Evolutionary conservation across 306 rosid species (phyloP), one percentile per base, ranked within the genome.

Genomic region (Casuarina glauca): DNA sequence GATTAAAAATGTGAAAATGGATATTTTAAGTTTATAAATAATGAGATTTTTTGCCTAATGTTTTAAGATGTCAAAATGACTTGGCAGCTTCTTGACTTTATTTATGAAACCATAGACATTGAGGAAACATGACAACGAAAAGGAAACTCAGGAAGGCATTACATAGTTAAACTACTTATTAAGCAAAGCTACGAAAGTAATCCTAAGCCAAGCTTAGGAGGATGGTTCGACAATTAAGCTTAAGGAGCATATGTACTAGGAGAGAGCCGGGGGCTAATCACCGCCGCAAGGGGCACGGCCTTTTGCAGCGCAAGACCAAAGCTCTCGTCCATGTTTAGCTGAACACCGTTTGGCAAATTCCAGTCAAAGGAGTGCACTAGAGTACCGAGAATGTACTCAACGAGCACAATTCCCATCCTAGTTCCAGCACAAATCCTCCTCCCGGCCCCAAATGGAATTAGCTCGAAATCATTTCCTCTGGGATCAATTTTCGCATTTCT

Each of bases 401-500:
- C 74, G 0, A 82, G 51, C 54, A 72, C 71, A 50, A 82, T 77
- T 8, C 82, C 88, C 90, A 87, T 87, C 50, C 79, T 83, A 16
- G 82, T 74, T 73, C 90, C 88, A 1, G 60, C 88, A 77, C 90
- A 87, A 12, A 87, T 81, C 67, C 91, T 82, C 35, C 87, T 84
- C 43, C 91, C 91, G 55, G 84, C 88, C 3, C 90, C 88, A 53
- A 84, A 87, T 0, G 90, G 88, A 70, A 87, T 87, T 5, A 87
- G 11, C 86, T 84, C 88, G 46, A 84, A 87, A 44, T 87, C 87
- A 67, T 74, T 75, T 3, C 90, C 90, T 3, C 81, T 75, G 0
- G 86, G 87, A 15, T 80, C 86, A 32, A 87, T 74, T 42, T 80
- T 79, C 0, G 84, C 84, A 52, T 74, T 61, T 11, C 70, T 71